Base-by-base conservation (phyloP, 805 yeast genomes). In the Metschnikowia baotianmanensis region DNA sequence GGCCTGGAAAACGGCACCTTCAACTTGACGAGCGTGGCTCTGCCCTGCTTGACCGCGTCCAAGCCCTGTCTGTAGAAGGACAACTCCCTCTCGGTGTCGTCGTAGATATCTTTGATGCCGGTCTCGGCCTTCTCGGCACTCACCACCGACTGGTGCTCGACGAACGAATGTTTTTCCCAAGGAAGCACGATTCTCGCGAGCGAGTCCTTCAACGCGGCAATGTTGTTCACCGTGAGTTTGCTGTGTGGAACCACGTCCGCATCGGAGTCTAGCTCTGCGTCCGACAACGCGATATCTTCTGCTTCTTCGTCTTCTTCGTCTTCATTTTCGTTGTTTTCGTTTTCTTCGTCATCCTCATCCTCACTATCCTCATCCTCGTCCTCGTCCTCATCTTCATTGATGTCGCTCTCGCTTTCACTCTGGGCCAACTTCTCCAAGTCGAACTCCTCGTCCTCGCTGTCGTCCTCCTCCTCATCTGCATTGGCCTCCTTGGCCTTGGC, bases 241-340 rank as follows among this genome's bases (percentile, higher is more conserved):
- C 93, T 88, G 65, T 84, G 80, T 35, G 98, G 97, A 26, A 91
- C 89, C 32, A 90, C 79, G 62, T 93, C 99, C n/a, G 96, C 96
- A 59, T 90, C 97, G 2, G 93, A 86, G 57, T 89, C 97, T 31
- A 87, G 67, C 57, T 91, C 97, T 19, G 84, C 97, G 40, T 89
- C 97, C 1, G 96, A 86, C 38, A 88, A 76, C 16, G 96, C 85
- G 32, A 90, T 76, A 52, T 89, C 97, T 50, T 84, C 90, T 41
- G 79, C 87, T 6, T 82, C 91, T 3, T 47, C 63, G 31, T 71
- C 79, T 6, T 74, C 79, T 9, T 72, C 80, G 3, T 71, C 77
- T 1, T 62, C 72, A 2, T 65, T 74, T 5, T 62, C 72, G 3
- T 63, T 76, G 4, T 65, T 77, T 3, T 64, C n/a, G n/a, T 69